phyloP scores from a whole-genome alignment of 2,329 filamentous ascomycete genomes.

The Fusarium abutilonis region DNA sequence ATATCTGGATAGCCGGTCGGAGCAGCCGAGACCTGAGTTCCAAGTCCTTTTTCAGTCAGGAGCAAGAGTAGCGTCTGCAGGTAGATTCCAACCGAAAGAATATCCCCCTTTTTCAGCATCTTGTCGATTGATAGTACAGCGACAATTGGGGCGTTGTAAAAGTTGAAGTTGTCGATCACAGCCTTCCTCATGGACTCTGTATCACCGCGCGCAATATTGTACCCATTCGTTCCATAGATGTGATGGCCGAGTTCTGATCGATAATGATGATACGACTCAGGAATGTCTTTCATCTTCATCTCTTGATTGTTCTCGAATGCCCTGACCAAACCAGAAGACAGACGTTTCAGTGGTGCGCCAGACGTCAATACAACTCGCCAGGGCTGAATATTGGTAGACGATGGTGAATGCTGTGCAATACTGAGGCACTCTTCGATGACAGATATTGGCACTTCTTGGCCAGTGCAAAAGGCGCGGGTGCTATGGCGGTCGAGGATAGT shows the following conservation, averaged over 20 bases:
- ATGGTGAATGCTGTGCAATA: constrained; percentile 21
- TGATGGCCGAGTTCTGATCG: constrained; percentile 28
- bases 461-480: constrained; percentile 18
- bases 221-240: constrained; percentile 26
- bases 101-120: constrained; percentile 1
- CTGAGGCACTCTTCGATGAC: constrained; percentile 15
- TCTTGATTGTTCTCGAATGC: constrained; percentile 5
- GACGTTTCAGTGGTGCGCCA: constrained; percentile 1
- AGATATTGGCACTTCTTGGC: neutral
- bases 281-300: constrained; percentile 2
- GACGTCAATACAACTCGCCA: constrained; percentile 17
- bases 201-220: constrained; percentile 25
- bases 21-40: constrained; percentile 20
- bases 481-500: constrained; percentile 9
- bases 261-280: constrained; percentile 18
- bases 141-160: constrained; percentile 31
- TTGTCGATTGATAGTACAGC: constrained; percentile 26
- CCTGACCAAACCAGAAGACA: neutral
- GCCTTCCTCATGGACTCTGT: constrained; percentile 11
- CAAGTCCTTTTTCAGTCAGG: constrained; percentile 21
- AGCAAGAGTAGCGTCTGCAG: constrained; percentile 30
- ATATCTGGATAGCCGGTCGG: constrained; percentile 18
- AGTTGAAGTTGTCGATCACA: constrained; percentile 26
- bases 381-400: constrained; percentile 23
- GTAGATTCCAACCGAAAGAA: constrained; percentile 29